phyloP scores from a whole-genome alignment of 1,284 basidiomycete genomes.

The Trichosporon faecale region DNA sequence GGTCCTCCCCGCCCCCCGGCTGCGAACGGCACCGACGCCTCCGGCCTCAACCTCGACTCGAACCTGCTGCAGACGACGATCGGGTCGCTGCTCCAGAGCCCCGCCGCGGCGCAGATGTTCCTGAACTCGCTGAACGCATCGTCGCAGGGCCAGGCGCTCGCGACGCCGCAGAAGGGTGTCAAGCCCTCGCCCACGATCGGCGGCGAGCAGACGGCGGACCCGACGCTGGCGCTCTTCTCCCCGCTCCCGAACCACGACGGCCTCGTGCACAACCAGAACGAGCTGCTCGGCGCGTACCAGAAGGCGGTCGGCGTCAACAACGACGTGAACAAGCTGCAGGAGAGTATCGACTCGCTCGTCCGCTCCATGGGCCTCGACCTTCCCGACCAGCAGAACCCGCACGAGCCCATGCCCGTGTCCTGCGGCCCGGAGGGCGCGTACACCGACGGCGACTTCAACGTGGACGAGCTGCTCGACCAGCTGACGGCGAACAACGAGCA shows the following conservation, averaged over 20 bases:
- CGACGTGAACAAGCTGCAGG: slow-evolving; percentile 69
- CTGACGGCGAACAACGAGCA: slow-evolving; percentile 30
- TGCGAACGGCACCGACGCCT: slow-evolving; percentile 15
- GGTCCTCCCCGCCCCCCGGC: neutral
- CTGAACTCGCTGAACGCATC: slow-evolving; percentile 57
- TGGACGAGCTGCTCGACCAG: slow-evolving; percentile 45
- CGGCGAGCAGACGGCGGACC: slow-evolving; percentile 27
- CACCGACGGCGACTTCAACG: slow-evolving; percentile 41
- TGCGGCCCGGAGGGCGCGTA: slow-evolving; percentile 16
- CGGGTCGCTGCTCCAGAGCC: slow-evolving; percentile 61
- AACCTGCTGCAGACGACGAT: slow-evolving; percentile 61
- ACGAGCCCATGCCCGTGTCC: neutral
- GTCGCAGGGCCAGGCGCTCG: slow-evolving; percentile 41
- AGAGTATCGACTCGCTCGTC: slow-evolving; percentile 69
- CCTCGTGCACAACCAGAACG: slow-evolving; percentile 36
- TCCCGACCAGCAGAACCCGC: slow-evolving; percentile 17
- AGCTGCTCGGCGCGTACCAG: slow-evolving; percentile 61
- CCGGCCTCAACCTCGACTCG: slow-evolving; percentile 47
- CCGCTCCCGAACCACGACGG: slow-evolving; percentile 35
- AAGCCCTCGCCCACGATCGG: slow-evolving; percentile 12
- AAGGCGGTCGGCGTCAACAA: slow-evolving; percentile 64
- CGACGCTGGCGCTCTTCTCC: slow-evolving; percentile 43
- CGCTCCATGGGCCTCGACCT: slow-evolving; percentile 63
- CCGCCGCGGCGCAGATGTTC: slow-evolving; percentile 67
- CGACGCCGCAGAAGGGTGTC: slow-evolving; percentile 18